phyloP scores from a whole-genome alignment of 139 green algal genomes.

The Micromonas pusilla region DNA sequence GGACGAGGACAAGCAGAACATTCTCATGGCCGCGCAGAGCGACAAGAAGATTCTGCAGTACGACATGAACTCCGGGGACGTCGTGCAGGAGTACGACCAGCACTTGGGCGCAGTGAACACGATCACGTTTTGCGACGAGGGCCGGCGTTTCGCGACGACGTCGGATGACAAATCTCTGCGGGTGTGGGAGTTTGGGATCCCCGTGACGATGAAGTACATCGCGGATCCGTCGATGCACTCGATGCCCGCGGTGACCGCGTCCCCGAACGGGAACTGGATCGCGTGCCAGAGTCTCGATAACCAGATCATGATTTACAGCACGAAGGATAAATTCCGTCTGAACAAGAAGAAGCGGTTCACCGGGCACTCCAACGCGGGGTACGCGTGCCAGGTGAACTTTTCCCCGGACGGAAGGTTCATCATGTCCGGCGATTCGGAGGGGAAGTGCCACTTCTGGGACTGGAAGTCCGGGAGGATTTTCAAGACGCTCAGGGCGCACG shows the following conservation, averaged over 20 bases:
- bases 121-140: slow-evolving; percentile 93
- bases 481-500: slow-evolving; percentile 67
- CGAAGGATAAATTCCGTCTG: slow-evolving; percentile 76
- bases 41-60: slow-evolving; percentile 88
- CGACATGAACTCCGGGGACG: slow-evolving; percentile 77
- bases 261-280: slow-evolving; percentile 59
- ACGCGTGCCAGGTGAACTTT: slow-evolving; percentile 74
- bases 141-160: slow-evolving; percentile 40
- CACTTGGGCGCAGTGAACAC: slow-evolving; percentile 94
- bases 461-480: slow-evolving; percentile 77
- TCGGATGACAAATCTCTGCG: slow-evolving; percentile 94
- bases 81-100: slow-evolving; percentile 94
- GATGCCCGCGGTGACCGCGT: slow-evolving; percentile 66
- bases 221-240: slow-evolving; percentile 95
- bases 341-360: slow-evolving; percentile 82
- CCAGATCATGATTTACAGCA: slow-evolving; percentile 86
- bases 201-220: slow-evolving; percentile 62
- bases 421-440: slow-evolving; percentile 81
- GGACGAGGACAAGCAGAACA: slow-evolving; percentile 82
- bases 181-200: slow-evolving; percentile 97
- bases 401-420: slow-evolving; percentile 69
- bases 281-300: slow-evolving; percentile 48
- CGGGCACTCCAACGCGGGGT: slow-evolving; percentile 73
- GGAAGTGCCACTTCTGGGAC: slow-evolving; percentile 91
- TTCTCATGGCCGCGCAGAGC: slow-evolving; percentile 75